A percentile compares a stretch with the other conserved stretches of the same genome.
phyloP scores from a whole-genome alignment of 176 grass and related monocot species.

The Eleusine coracana region DNA sequence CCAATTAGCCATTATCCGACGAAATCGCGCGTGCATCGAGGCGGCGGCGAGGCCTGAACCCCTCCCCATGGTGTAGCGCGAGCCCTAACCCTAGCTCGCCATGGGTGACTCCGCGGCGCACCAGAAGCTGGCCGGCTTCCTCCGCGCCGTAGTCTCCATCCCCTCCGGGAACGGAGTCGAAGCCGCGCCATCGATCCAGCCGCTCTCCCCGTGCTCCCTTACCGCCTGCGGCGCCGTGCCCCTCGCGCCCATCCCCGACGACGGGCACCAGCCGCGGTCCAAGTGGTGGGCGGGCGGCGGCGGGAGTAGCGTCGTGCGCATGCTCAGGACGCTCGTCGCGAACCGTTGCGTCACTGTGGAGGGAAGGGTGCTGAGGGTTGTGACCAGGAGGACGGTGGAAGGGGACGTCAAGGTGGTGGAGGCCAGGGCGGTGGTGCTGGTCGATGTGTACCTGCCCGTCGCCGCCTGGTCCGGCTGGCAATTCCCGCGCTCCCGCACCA shows the following conservation, averaged over 20 bases:
- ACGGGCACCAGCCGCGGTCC: slow-evolving; percentile 9
- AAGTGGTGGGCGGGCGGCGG: slow-evolving; percentile 41
- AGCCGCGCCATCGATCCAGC: not conserved
- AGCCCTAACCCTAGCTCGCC: slow-evolving; percentile 24
- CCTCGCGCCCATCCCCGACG: slow-evolving; percentile 41
- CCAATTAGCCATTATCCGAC: not conserved
- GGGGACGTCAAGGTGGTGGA: slow-evolving; percentile 23
- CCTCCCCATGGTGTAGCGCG: not conserved
- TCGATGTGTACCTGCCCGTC: slow-evolving; percentile 78
- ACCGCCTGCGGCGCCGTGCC: slow-evolving; percentile 39
- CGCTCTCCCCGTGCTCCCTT: slow-evolving; percentile 43
- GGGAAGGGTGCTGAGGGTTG: slow-evolving; percentile 56
- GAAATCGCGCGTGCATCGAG: not conserved
- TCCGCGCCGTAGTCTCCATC: slow-evolving; percentile 62
- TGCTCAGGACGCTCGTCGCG: slow-evolving; percentile 51
- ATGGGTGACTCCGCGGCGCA: not conserved
- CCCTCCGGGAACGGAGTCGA: not conserved
- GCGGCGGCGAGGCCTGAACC: not conserved
- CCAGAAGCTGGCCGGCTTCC: slow-evolving; percentile 71
- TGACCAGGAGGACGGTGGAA: slow-evolving; percentile 13
- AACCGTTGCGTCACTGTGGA: slow-evolving; percentile 55
- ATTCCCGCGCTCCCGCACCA: slow-evolving; percentile 55
- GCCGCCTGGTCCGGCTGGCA: slow-evolving; percentile 77
- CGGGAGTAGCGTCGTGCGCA: slow-evolving; percentile 56
- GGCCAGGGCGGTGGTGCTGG: slow-evolving; percentile 57